Evolutionary conservation across 495 filamentous ascomycete genomes (phyloP).

Genomic region (Penicillium chermesinum): DNA sequence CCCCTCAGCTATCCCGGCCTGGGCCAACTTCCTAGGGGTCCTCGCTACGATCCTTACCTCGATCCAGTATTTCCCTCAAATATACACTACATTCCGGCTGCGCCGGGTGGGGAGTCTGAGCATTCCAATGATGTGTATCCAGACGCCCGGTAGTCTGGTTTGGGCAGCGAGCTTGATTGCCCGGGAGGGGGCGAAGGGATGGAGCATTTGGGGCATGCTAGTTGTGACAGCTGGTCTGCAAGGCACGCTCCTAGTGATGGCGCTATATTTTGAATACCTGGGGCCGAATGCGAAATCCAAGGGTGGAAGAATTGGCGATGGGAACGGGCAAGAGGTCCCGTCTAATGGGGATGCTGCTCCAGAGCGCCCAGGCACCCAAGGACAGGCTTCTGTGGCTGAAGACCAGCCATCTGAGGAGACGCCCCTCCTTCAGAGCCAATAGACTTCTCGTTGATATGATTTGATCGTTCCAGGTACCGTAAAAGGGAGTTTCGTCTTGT

Average conservation of each 20-base stretch:
- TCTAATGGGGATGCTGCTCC: slow-evolving; percentile 25
- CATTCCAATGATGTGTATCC: slow-evolving; percentile 97
- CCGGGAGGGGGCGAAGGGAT: slow-evolving; percentile 73
- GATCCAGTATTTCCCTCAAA: slow-evolving; percentile 92
- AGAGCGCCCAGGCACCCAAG: slow-evolving; percentile 6
- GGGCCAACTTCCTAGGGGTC: slow-evolving; percentile 81
- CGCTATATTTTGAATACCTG: slow-evolving; percentile 68
- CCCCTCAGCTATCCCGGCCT: slow-evolving; percentile 57
- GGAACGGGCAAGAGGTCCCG: slow-evolving; percentile 21
- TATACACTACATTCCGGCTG: slow-evolving; percentile 80
- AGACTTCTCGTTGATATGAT: slow-evolving; percentile 6
- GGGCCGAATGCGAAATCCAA: slow-evolving; percentile 32
- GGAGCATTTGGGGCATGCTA: slow-evolving; percentile 93
- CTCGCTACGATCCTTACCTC: slow-evolving; percentile 71
- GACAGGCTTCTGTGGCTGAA: slow-evolving; percentile 20
- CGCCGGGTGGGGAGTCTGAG: slow-evolving; percentile 83
- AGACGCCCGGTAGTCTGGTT: slow-evolving; percentile 85
- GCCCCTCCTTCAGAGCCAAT: slow-evolving; percentile 35
- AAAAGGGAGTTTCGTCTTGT: neutral
- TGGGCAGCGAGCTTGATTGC: slow-evolving; percentile 82
- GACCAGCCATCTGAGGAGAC: slow-evolving; percentile 45
- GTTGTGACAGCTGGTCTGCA: slow-evolving; percentile 82
- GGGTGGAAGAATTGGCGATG: neutral
- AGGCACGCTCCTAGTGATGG: slow-evolving; percentile 74
- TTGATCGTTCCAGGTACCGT: neutral